A percentile compares a stretch with the other conserved stretches of the same genome.
Conservation (phyloP, 2,329 filamentous ascomycete species). For the Fusarium cyanostomum region DNA sequence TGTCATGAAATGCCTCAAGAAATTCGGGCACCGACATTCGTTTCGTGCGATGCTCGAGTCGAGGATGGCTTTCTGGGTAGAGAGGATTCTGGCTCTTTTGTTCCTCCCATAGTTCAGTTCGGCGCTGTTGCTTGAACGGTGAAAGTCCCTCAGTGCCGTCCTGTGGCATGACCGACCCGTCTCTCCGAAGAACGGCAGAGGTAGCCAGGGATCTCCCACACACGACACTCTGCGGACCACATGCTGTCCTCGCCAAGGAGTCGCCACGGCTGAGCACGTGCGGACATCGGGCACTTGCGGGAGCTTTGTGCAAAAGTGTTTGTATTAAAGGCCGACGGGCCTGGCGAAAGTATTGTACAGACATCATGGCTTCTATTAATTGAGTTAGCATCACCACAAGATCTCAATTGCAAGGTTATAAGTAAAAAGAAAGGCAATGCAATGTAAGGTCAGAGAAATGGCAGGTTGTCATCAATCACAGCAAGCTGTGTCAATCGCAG, state of each 20-base stretch:
- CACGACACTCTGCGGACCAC: constrained; percentile 6
- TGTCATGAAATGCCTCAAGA: constrained; percentile 43
- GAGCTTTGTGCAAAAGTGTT: constrained; percentile 17
- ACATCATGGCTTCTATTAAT: constrained; percentile 50
- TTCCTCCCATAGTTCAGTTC: constrained; percentile 46
- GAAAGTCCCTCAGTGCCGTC: constrained; percentile 43
- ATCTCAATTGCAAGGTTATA: constrained; percentile 12
- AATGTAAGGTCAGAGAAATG: constrained; percentile 49
- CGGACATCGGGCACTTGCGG: constrained; percentile 22
- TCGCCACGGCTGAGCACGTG: constrained; percentile 10
- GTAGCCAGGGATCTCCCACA: constrained; percentile 36
- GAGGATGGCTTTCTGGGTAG: constrained; percentile 50
- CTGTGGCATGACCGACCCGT: constrained; percentile 20
- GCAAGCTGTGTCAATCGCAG: constrained; percentile 60
- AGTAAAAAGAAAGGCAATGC: constrained; percentile 17
- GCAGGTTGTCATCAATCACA: constrained; percentile 56
- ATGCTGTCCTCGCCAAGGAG: constrained; percentile 23
- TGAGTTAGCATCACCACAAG: constrained; percentile 29
- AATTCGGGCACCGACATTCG: constrained; percentile 50
- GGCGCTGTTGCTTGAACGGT: constrained; percentile 51
- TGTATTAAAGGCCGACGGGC: constrained; percentile 45
- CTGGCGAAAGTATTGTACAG: constrained; percentile 50
- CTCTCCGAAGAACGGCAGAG: constrained; percentile 15
- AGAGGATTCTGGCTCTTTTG: constrained; percentile 48
- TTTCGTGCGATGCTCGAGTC: constrained; percentile 41